Base-by-base conservation (phyloP, 2,329 filamentous ascomycete genomes). In the Penicillium sclerotiorum region DNA sequence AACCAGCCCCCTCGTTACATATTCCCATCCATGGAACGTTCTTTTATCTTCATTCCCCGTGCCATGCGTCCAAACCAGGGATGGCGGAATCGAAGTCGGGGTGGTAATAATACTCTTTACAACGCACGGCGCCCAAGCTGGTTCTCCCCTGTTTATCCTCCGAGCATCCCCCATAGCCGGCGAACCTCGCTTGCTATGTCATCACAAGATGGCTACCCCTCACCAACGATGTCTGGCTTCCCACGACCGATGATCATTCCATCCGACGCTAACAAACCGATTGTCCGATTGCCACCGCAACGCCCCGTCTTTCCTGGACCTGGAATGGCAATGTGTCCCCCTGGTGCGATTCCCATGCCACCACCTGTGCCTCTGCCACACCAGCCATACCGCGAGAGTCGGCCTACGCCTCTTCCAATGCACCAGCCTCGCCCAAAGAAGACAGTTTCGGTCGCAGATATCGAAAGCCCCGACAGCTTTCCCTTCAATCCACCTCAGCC, bases 41-140 rank as follows among this genome's bases (percentile, higher is more conserved):
- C 94, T 0, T 99, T 99, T 71, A 95, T 96, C 63, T 99, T 99
- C 73, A 99, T 99, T 53, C 94, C 94, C 11, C 83, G 94, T 59
- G 93, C 93, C 9, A 82, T 96, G 76, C 85, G 94, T 59, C 94
- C 94, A 12, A 96, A 96, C 68, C 91, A 95, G 69, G 90, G 95
- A 75, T 83, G 86, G 58, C 79, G 83, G 47, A 81, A 81, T 45
- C 81, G 88, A 47, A 88, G 87, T 52, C 87, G 89, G 65, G 85
- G 89, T 65, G 85, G 89, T 30, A 67, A 70, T 8, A 13, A 13
- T 9, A 13, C 25, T 28, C 25, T 89, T 32, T 95, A 92, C 63
- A 79, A 78, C 60, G 88, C 90, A 45, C 67, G 88, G 56, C 87
- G 89, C 66, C 84, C 89, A 18, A 73, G 71, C 48, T 60, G 90